Base-by-base conservation (phyloP, 1,284 basidiomycete genomes). In the Stygiomarasmius scandens region DNA sequence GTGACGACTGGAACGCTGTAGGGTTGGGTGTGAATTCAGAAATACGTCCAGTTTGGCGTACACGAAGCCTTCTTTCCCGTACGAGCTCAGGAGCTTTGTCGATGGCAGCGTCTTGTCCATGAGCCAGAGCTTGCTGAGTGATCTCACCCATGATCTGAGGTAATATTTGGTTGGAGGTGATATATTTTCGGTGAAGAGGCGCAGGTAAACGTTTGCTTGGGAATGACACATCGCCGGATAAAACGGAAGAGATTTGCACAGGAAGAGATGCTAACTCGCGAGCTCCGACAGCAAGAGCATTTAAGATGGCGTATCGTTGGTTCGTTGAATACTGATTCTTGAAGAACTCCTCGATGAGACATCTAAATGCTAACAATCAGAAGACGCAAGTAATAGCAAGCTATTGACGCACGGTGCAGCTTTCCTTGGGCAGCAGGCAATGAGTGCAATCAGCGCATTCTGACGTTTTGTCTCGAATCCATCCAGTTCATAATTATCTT, bases 261-360 rank as follows among this genome's bases (percentile, higher is more conserved):
- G 86, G 78, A 1, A 95, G 75, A 0, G 86, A 86, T 0, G 94
- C 89, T 4, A 97, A 77, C 68, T 97, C 95, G 53, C 93, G 79
- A 3, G 93, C 93, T 2, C 92, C 93, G 49, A 94, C 73, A 0
- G 92, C 93, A 1, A 99, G 76, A 0, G 93, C 89, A 54, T 91
- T 93, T 29, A 98, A 80, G 67, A 96, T 94, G 4, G 85, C 83
- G 59, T 85, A 89, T 11, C 95, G 87, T 67, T 98, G 95, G 22
- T 86, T 83, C 3, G 85, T 84, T 0, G 95, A 95, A 71, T 96
- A 98, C 64, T 96, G 92, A 51, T 91, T 90, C 59, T 89, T 87
- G 75, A 98, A 98, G 71, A 95, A 93, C 67, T 97, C 93, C 68
- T 98, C 93, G 47, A 91, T 87, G n/a, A 96, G 77, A 49, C 84